Base-by-base conservation (phyloP, 225 moss, liverwort and hornwort species). In the Polytrichum commune region DNA sequence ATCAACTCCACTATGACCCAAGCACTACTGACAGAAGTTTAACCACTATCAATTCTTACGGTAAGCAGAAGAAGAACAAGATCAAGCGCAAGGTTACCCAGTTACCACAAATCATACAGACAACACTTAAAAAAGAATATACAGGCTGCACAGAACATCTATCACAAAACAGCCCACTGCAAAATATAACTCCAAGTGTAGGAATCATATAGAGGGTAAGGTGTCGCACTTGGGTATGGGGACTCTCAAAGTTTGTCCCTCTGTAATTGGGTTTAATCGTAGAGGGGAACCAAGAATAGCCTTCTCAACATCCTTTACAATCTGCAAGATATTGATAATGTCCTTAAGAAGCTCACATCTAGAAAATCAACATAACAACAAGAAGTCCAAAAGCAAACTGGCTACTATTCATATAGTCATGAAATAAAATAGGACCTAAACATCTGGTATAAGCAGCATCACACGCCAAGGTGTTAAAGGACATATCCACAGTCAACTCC, bases 301-400 rank as follows among this genome's bases (percentile, higher is more conserved):
- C 76, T 89, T 91, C 79, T 98, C 95, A 53, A 93, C 93, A 60
- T 87, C 91, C 72, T 88, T 93, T 32, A 93, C 81, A 79, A 84
- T 90, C 98, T 98, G 88, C 35, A 9, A 77, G 62, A 13, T 62
- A 55, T 27, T 65, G 5, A 25, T 29, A 10, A 33, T 53, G 71
- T 60, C 27, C 63, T 73, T 71, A 29, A 73, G 60, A n/a, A 71
- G 54, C 22, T 46, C 46, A 46, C 46, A 46, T 46, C 4, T 46
- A 13, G 0, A 35, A 46, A 46, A 46, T 46, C 46, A 46, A 0
- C 46, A 13, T 46, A 46, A 46, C 13, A 46, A 4, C 46, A 46
- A 46, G 0, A 46, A 46, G 10, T 3, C 46, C 3, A 23, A 23
- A 23, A 60, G 2, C 7, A 61, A 7, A 8, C 22, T 46, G 4